Evolutionary conservation across 148 eudicot species (phyloP).

Genomic region (Spergularia marina): DNA sequence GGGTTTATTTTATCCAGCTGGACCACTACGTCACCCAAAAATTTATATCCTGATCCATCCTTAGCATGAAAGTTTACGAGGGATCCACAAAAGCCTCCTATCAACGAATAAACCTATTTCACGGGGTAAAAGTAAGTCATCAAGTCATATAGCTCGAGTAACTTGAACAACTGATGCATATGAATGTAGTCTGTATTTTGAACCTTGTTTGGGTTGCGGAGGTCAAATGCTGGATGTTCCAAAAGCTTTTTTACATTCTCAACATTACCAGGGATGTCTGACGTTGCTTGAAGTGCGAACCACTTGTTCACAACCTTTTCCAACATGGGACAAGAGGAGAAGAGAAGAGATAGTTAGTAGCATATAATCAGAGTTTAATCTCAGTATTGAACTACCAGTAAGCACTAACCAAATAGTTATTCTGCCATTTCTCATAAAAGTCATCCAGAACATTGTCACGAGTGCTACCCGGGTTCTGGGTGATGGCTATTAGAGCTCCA

Average conservation of each 20-base stretch:
- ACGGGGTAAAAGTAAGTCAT: conserved; percentile 1
- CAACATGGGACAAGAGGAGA: neutral
- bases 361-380: neutral
- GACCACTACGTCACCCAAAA: conserved; percentile 79
- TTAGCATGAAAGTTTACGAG: conserved; percentile 94
- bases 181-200: neutral
- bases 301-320: conserved; percentile 79
- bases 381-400: neutral
- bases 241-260: conserved; percentile 79
- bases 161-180: neutral
- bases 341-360: neutral
- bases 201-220: conserved; percentile 94
- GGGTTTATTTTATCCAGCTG: conserved; percentile 93
- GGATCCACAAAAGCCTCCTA: conserved; percentile 88
- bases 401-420: conserved; percentile 68
- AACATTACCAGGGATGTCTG: conserved; percentile 82
- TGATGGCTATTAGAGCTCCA: conserved; percentile 77
- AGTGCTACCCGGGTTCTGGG: conserved; percentile 70
- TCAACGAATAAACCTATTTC: conserved; percentile 72
- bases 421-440: conserved; percentile 88
- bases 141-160: neutral
- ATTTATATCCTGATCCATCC: conserved; percentile 97
- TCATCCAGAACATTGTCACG: conserved; percentile 81
- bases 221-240: conserved; percentile 85
- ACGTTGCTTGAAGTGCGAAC: conserved; percentile 91